Conservation (phyloP, 768 basidiomycete species). For the Boletus rex-veris region DNA sequence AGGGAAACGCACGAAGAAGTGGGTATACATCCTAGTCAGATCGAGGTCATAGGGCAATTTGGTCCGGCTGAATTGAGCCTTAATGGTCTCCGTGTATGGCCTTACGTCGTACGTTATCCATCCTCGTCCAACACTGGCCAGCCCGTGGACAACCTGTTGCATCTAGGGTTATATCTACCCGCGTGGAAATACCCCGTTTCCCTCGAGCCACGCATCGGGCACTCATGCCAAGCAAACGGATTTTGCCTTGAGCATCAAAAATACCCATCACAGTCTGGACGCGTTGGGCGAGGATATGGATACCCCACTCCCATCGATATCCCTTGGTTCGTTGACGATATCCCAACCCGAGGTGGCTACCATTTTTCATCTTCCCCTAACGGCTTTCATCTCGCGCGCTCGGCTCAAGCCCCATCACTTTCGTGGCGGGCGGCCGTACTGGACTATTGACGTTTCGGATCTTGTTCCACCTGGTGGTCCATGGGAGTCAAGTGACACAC, state of each 20-base stretch:
- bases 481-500: constrained; percentile 32
- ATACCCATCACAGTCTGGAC: neutral
- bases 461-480: constrained; percentile 33
- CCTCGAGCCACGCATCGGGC: neutral
- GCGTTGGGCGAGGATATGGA: constrained; percentile 19
- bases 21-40: constrained; percentile 53
- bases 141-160: neutral
- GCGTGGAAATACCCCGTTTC: neutral
- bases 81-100: constrained; percentile 65
- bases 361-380: constrained; percentile 68
- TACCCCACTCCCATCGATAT: constrained; percentile 58
- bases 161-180: constrained; percentile 41
- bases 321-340: constrained; percentile 46
- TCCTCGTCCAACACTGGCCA: neutral
- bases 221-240: constrained; percentile 1
- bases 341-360: constrained; percentile 65
- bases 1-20: constrained; percentile 76
- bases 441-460: constrained; percentile 65
- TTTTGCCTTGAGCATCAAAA: neutral
- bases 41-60: constrained; percentile 65
- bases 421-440: constrained; percentile 54
- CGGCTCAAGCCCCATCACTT: constrained; percentile 54
- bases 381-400: constrained; percentile 42
- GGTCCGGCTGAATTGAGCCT: constrained; percentile 60
- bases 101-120: constrained; percentile 61